Percentiles rank a stretch among this genome's conserved stretches.
phyloP scores from a whole-genome alignment of 768 basidiomycete species.

The Suillus tomentosus region DNA sequence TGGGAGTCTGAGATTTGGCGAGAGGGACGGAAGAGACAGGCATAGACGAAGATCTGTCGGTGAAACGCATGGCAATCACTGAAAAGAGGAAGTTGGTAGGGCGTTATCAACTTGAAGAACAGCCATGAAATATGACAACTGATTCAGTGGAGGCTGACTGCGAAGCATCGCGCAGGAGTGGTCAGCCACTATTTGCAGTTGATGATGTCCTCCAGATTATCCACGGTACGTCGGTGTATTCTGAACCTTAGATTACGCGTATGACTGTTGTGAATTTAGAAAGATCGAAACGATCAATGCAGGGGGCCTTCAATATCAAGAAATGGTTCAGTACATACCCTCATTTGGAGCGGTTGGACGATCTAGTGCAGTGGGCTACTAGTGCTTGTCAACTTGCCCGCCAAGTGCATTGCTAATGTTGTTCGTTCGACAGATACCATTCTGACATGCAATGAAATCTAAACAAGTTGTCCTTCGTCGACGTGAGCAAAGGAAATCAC shows the following conservation, averaged over 20 bases:
- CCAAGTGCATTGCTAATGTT: not conserved
- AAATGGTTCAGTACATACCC: not conserved
- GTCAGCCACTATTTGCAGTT: not conserved
- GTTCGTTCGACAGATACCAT: not conserved
- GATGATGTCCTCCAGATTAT: not conserved
- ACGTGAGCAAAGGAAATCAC: not conserved
- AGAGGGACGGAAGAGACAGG: not conserved
- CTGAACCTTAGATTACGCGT: not conserved
- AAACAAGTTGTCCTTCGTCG: too few relatives aligned
- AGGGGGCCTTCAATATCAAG: not conserved
- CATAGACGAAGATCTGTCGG: not conserved
- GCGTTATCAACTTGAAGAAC: not conserved
- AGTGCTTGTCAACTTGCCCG: not conserved
- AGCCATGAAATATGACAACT: not conserved
- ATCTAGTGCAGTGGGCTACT: not conserved
- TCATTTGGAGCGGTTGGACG: not conserved
- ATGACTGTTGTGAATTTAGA: not conserved
- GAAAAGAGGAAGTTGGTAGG: not conserved
- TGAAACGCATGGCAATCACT: not conserved
- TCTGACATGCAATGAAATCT: not conserved
- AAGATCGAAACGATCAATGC: not conserved
- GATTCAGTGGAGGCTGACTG: not conserved
- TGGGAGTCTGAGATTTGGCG: not conserved
- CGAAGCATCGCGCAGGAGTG: not conserved
- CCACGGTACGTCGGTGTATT: not conserved